Evolutionary conservation across 2,329 filamentous ascomycete genomes (phyloP).

Genomic region (Fusarium irregulare): DNA sequence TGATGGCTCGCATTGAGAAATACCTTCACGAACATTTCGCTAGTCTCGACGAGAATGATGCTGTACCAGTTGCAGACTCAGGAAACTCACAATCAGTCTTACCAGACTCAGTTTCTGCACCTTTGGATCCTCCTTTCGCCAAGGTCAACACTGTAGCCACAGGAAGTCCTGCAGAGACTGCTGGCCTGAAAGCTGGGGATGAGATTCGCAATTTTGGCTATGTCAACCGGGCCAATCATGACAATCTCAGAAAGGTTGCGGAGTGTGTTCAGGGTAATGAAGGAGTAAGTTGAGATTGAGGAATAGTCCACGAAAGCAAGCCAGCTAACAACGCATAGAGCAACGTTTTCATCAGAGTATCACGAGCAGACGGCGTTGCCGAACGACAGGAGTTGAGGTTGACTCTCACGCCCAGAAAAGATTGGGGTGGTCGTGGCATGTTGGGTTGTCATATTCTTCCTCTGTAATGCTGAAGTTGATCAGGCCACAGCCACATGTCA

Average conservation of each 20-base stretch:
- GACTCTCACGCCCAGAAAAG: conserved; percentile 77
- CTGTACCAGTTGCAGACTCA: conserved; percentile 25
- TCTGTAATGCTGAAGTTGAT: conserved; percentile 58
- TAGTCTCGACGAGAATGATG: conserved; percentile 66
- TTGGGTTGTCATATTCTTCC: conserved; percentile 92
- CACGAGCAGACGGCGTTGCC: conserved; percentile 58
- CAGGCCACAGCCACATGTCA: not conserved
- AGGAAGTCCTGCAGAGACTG: conserved; percentile 82
- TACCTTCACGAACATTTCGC: conserved; percentile 92
- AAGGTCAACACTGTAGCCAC: conserved; percentile 86
- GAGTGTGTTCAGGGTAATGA: conserved; percentile 91
- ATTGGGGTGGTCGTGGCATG: conserved; percentile 92
- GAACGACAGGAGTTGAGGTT: conserved; percentile 71
- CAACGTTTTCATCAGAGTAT: conserved; percentile 75
- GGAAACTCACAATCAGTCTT: conserved; percentile 47
- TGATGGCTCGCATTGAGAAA: conserved; percentile 87
- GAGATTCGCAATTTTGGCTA: conserved; percentile 86
- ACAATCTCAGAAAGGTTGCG: conserved; percentile 85
- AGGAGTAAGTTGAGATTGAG: conserved; percentile 71
- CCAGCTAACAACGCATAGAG: conserved; percentile 61
- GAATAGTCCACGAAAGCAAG: not conserved
- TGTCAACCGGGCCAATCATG: conserved; percentile 86
- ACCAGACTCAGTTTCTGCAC: conserved; percentile 46
- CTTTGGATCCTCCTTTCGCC: conserved; percentile 71
- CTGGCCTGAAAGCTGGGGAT: conserved; percentile 85